Conservation (phyloP, 129 eudicot species). For the Artemisia annua region DNA sequence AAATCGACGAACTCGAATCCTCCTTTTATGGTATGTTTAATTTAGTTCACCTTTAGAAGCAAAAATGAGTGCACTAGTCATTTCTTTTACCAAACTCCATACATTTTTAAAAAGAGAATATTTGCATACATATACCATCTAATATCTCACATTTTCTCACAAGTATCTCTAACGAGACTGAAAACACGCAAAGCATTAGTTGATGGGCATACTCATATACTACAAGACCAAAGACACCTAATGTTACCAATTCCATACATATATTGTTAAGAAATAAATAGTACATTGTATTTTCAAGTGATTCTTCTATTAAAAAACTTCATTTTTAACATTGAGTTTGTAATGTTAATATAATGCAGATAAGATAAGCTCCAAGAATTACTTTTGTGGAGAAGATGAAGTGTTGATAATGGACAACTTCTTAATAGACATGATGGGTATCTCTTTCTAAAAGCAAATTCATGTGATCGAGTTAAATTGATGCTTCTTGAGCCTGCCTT, state of each 20-base stretch:
- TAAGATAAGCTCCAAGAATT: constrained; percentile 12
- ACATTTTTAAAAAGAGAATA: too few relatives aligned
- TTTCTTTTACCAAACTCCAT: neutral
- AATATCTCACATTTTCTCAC: too few relatives aligned
- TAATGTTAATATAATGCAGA: constrained; percentile 32
- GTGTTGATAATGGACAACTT: constrained; percentile 61
- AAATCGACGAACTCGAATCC: constrained; percentile 18
- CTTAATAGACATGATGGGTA: constrained; percentile 57
- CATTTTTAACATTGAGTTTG: constrained; percentile 1
- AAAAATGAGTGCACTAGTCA: neutral
- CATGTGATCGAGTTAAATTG: neutral
- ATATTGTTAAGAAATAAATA: too few relatives aligned
- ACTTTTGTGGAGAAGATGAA: constrained; percentile 50
- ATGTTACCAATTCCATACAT: too few relatives aligned
- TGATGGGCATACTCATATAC: too few relatives aligned
- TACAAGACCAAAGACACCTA: too few relatives aligned
- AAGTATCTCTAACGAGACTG: too few relatives aligned
- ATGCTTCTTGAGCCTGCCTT: neutral
- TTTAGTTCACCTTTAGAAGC: too few relatives aligned
- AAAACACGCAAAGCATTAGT: too few relatives aligned
- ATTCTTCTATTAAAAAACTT: neutral
- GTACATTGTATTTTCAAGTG: too few relatives aligned
- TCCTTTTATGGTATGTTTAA: constrained; percentile 35
- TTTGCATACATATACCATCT: too few relatives aligned
- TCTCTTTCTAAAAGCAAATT: constrained; percentile 36